phyloP scores from a whole-genome alignment of 495 filamentous ascomycete genomes.

The Penicillium atrosanguineum region DNA sequence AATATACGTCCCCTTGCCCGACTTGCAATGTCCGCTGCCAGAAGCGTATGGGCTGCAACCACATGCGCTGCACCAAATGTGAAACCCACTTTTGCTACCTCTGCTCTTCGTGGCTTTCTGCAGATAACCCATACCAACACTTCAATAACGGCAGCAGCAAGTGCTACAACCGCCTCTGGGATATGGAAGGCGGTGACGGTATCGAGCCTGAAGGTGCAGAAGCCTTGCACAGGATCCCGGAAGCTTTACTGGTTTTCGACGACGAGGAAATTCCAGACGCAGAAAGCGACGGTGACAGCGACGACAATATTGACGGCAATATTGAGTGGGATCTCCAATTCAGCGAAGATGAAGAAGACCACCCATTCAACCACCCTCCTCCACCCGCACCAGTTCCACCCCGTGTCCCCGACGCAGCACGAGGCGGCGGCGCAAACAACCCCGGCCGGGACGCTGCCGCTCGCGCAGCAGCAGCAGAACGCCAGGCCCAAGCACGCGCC shows the following conservation, averaged over 20 bases:
- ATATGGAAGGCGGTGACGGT: conserved; percentile 81
- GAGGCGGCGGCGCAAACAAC: conserved; percentile 20
- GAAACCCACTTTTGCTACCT: conserved; percentile 94
- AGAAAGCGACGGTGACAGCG: conserved; percentile 20
- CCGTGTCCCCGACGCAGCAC: conserved; percentile 24
- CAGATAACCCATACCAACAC: conserved; percentile 80
- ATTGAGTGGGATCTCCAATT: conserved; percentile 2
- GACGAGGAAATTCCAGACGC: conserved; percentile 21
- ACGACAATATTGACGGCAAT: conserved; percentile 23
- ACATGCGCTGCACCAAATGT: conserved; percentile 94
- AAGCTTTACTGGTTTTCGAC: conserved; percentile 36
- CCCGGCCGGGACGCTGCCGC: conserved; percentile 38
- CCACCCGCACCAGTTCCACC: conserved; percentile 46
- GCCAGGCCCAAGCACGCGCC: conserved; percentile 43
- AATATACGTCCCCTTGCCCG: conserved; percentile 86
- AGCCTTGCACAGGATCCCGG: conserved; percentile 41
- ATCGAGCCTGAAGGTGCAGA: conserved; percentile 44
- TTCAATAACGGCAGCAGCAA: conserved; percentile 67
- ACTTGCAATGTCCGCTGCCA: conserved; percentile 81
- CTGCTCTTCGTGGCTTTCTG: conserved; percentile 80
- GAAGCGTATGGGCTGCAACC: conserved; percentile 94
- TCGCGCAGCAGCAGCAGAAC: conserved; percentile 41
- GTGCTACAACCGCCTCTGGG: conserved; percentile 88
- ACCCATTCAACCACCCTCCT: conserved; percentile 29
- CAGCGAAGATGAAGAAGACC: conserved; percentile 28